A percentile compares a stretch with the other conserved stretches of the same genome.
These are phyloP conservation scores for Phascolomyces articulosus DNA, from an alignment of 371 early-diverging fungal species.

Conservation along the genomic window DNA sequence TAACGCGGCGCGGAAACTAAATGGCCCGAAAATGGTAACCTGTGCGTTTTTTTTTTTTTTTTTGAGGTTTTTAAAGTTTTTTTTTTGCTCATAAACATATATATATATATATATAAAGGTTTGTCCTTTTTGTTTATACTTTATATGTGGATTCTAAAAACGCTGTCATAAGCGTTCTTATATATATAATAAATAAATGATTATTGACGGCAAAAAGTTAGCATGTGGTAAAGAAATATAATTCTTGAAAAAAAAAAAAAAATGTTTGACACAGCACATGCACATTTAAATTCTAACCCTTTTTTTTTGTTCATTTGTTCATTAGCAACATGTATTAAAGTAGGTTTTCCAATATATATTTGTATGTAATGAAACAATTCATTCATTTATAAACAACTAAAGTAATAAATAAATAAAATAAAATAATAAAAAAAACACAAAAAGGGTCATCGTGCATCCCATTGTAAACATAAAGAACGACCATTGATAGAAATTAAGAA, in stretches of 20 bases:
- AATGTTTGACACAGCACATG: too few relatives aligned
- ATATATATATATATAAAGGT: too few relatives aligned
- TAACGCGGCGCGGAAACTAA: too few relatives aligned
- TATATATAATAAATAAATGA: constrained; percentile 5
- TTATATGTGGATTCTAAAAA: too few relatives aligned
- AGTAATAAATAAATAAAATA: not conserved
- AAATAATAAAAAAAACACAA: not conserved
- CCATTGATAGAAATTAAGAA: constrained; percentile 68
- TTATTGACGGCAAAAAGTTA: constrained; percentile 24
- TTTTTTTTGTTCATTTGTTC: not conserved
- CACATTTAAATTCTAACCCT: not conserved
- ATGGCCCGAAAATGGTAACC: too few relatives aligned
- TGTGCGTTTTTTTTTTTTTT: too few relatives aligned
- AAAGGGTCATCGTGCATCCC: constrained; percentile 67
- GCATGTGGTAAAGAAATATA: constrained; percentile 25
- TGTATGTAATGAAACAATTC: not conserved
- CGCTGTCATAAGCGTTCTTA: too few relatives aligned
- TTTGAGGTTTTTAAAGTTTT: too few relatives aligned
- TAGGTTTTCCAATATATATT: constrained; percentile 5
- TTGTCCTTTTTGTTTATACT: too few relatives aligned
- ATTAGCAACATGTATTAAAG: constrained; percentile 50
- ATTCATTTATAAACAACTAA: too few relatives aligned
- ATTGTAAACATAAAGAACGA: constrained; percentile 64
- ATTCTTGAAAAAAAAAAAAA: not conserved
- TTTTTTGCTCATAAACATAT: too few relatives aligned